phyloP scores from a whole-genome alignment of 345 rosid species.

The Mercurialis annua region DNA sequence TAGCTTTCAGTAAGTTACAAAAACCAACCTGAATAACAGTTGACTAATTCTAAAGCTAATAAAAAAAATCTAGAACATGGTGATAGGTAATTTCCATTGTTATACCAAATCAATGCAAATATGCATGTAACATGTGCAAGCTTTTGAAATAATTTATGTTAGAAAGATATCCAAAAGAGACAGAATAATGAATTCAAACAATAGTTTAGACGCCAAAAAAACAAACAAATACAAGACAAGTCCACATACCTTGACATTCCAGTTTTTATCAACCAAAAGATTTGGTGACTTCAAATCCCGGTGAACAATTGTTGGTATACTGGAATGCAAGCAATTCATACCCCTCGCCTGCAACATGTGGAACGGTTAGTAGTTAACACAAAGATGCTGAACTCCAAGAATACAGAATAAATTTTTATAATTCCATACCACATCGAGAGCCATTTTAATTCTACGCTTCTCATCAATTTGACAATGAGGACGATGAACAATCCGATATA shows the following conservation, averaged over 20 bases:
- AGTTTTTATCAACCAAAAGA: slow-evolving; percentile 95
- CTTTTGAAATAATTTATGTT: neutral
- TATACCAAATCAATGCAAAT: neutral
- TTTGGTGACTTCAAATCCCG: slow-evolving; percentile 98
- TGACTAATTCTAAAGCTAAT: neutral
- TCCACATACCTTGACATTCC: slow-evolving; percentile 84
- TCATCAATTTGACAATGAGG: slow-evolving; percentile 92
- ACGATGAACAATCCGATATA: slow-evolving; percentile 87
- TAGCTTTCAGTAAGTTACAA: too few species aligned
- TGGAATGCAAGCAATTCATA: slow-evolving; percentile 97
- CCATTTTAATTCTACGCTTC: slow-evolving; percentile 93
- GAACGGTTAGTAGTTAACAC: slow-evolving; percentile 8
- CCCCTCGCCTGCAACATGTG: slow-evolving; percentile 77
- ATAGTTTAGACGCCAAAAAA: neutral
- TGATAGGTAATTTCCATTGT: neutral
- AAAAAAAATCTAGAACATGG: neutral
- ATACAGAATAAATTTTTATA: slow-evolving; percentile 5
- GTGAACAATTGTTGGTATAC: slow-evolving; percentile 94
- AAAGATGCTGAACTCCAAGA: slow-evolving; percentile 1
- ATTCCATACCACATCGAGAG: slow-evolving; percentile 91
- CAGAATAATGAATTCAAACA: neutral
- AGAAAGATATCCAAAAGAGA: slow-evolving; percentile 5
- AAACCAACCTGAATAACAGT: too few species aligned
- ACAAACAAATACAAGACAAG: neutral
- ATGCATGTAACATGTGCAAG: neutral